Percentiles rank a stretch among this genome's conserved stretches.
Evolutionary conservation across 2,329 filamentous ascomycete genomes (phyloP).

Genomic region (Diaporthe citri): DNA sequence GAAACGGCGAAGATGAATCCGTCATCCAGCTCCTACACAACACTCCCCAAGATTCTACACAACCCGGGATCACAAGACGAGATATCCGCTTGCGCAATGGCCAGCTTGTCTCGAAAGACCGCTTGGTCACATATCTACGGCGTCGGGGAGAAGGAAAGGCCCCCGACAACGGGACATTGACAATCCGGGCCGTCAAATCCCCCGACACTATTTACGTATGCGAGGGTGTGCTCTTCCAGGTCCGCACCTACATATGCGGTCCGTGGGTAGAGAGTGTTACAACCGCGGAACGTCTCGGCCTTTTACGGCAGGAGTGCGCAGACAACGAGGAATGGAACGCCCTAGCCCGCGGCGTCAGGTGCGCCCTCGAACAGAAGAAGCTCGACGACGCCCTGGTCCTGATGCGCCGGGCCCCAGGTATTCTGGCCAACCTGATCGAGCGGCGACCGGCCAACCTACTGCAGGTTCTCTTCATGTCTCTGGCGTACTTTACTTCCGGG

Average conservation of each 20-base stretch:
- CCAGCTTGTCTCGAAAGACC: conserved; percentile 29
- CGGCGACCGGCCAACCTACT: neutral
- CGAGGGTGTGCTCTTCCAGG: neutral
- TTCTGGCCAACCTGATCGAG: neutral
- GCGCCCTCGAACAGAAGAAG: neutral
- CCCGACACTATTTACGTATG: neutral
- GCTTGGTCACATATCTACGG: conserved; percentile 15
- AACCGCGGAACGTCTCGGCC: neutral
- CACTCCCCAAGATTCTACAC: neutral
- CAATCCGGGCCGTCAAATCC: neutral
- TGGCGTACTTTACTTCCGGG: neutral
- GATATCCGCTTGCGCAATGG: conserved; percentile 14
- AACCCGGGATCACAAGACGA: neutral
- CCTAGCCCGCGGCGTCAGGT: neutral
- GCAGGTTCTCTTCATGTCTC: conserved; percentile 6
- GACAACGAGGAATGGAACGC: neutral
- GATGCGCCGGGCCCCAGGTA: neutral
- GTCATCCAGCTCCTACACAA: neutral
- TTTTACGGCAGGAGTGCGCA: neutral
- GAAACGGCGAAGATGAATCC: neutral
- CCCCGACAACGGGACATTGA: neutral
- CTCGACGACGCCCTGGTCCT: neutral
- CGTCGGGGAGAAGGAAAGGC: neutral
- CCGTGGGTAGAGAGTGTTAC: neutral
- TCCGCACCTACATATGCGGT: neutral